Evolutionary conservation across 1,139 yeast species (phyloP).

Genomic region (Debaryomycetaceae sp.): DNA sequence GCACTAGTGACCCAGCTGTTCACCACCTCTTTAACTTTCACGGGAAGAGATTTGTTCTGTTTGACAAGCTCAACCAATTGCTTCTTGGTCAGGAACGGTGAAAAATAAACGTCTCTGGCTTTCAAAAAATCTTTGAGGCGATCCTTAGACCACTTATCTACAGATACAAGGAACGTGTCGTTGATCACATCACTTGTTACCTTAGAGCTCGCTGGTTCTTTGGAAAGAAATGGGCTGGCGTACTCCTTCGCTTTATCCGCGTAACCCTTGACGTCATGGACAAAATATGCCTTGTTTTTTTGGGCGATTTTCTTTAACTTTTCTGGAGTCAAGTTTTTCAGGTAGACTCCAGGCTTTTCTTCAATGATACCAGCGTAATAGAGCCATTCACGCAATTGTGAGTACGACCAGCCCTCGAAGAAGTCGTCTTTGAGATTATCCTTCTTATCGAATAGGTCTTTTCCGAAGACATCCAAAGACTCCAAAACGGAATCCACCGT

Average conservation of each 20-base stretch:
- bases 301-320: slow-evolving; percentile 17
- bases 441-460: slow-evolving; percentile 33
- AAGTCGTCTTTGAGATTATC: slow-evolving; percentile 43
- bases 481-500: slow-evolving; percentile 37
- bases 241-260: slow-evolving; percentile 20
- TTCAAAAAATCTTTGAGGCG: slow-evolving; percentile 50
- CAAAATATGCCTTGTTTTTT: slow-evolving; percentile 29
- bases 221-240: slow-evolving; percentile 19
- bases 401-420: slow-evolving; percentile 36
- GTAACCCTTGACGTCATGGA: slow-evolving; percentile 42
- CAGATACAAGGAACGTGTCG: slow-evolving; percentile 43
- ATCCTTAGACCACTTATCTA: slow-evolving; percentile 47
- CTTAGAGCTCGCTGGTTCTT: slow-evolving; percentile 19
- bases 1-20: slow-evolving; percentile 19
- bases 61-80: slow-evolving; percentile 48
- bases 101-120: slow-evolving; percentile 47
- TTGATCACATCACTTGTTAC: slow-evolving; percentile 31
- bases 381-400: slow-evolving; percentile 32
- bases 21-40: slow-evolving; percentile 19
- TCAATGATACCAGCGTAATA: slow-evolving; percentile 22
- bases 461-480: slow-evolving; percentile 31
- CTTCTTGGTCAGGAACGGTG: slow-evolving; percentile 42
- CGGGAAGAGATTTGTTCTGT: slow-evolving; percentile 40
- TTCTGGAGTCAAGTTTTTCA: slow-evolving; percentile 14
- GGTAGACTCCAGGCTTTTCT: slow-evolving; percentile 20